Evolutionary conservation across 2,329 filamentous ascomycete genomes (phyloP), one percentile per base, ranked within the genome.

Genomic region (Cercospora berteroae): DNA sequence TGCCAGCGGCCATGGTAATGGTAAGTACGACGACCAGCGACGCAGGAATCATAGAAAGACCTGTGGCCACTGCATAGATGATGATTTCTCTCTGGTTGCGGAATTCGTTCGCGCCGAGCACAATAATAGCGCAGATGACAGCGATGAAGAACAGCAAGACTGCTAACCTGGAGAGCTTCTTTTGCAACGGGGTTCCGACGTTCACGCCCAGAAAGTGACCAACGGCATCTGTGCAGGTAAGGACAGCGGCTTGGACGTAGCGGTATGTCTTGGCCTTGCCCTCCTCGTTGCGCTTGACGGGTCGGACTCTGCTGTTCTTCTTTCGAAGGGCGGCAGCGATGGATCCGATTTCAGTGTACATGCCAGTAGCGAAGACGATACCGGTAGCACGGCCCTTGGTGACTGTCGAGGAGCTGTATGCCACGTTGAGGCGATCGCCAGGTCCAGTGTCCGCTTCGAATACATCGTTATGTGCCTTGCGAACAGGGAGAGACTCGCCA

Each of bases 151-250:
- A 96, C 2, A 96, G 86, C 3, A 92, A 77, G 52, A 95, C 88
- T 29, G 93, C 93, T 74, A 97, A 89, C 79, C 94, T 93, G 81
- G 90, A 92, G 61, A 97, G 84, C 75, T 92, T 94, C 71, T 90
- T 89, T 80, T 96, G 92, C 56, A 97, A 83, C 0, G 93, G 93
- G 1, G 93, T 96, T 60, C 93, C 93, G 64, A 91, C 85, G 64
- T 86, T 89, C 67, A 91, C 84, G 61, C 89, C 89, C 8, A 91
- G 81, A 74, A 92, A 90, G 42, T 84, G 82, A 4, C 87, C 87
- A 66, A 89, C 78, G 5, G 84, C 85, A 75, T 89, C 87, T 12
- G 81, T 83, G 50, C 83, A 77, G 3, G 87, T 89, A 44, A 83
- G 78, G 25, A 82, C 77, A 52, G 81, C 79, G 6, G 85, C 86